phyloP scores from a whole-genome alignment of 2,329 filamentous ascomycete genomes.

The Penicillium sp. region DNA sequence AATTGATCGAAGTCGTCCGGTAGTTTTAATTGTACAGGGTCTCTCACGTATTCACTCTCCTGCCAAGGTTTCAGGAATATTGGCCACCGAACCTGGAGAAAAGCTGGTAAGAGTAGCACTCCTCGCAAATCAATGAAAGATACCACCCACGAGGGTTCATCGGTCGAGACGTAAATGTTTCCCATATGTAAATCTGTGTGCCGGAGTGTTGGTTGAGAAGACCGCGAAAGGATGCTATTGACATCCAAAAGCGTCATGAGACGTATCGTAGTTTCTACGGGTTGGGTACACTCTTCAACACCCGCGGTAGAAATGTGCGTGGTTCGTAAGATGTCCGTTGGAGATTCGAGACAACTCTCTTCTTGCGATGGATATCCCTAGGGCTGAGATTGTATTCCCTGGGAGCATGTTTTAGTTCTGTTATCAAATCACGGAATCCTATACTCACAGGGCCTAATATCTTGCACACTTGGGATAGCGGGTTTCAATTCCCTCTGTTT shows the following conservation, averaged over 20 bases:
- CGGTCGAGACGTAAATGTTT: background rate
- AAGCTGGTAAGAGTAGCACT: background rate
- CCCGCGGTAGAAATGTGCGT: background rate
- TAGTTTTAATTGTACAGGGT: slow-evolving; percentile 37
- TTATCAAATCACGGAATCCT: background rate
- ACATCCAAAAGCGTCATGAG: background rate
- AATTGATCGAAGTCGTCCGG: background rate
- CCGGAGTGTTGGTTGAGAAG: background rate
- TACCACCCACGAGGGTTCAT: background rate
- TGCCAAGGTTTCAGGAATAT: background rate
- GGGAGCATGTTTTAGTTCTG: background rate
- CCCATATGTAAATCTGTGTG: background rate
- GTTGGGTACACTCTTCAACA: background rate
- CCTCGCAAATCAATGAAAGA: background rate
- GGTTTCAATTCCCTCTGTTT: background rate
- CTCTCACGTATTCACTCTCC: background rate
- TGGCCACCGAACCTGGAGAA: background rate
- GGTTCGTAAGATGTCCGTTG: background rate
- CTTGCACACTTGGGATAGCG: slow-evolving; percentile 1
- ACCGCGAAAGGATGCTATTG: background rate
- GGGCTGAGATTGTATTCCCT: background rate
- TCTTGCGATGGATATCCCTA: background rate
- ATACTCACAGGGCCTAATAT: slow-evolving; percentile 18
- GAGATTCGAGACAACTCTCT: background rate
- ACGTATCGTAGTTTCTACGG: background rate